Conservation (phyloP, 768 basidiomycete genomes). For the Podaxis rugospora region DNA sequence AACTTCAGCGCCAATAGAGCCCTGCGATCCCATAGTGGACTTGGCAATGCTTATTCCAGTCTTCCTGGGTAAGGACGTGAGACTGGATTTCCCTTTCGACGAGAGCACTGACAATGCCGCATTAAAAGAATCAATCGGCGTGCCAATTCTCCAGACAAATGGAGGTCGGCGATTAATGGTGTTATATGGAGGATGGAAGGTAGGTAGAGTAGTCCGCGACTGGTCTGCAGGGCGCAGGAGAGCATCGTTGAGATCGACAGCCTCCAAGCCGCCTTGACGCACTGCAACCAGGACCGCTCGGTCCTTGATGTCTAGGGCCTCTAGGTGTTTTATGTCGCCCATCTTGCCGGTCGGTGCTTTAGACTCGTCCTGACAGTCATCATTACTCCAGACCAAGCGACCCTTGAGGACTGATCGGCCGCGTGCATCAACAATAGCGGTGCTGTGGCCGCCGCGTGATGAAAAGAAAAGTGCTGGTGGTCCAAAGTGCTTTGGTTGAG, state of each 20-base stretch:
- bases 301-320: constrained; percentile 75
- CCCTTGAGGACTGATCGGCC: constrained; percentile 82
- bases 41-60: constrained; percentile 32
- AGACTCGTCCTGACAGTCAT: constrained; percentile 47
- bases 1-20: constrained; percentile 39
- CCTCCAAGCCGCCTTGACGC: constrained; percentile 84
- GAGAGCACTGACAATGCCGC: constrained; percentile 31
- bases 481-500: constrained; percentile 79
- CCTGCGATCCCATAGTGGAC: constrained; percentile 46
- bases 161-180: constrained; percentile 66
- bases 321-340: constrained; percentile 80
- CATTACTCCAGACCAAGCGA: constrained; percentile 73
- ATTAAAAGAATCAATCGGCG: constrained; percentile 45
- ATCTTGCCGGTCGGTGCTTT: constrained; percentile 39
- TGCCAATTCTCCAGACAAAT: constrained; percentile 82
- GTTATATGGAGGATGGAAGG: constrained; percentile 59
- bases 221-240: constrained; percentile 76
- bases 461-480: constrained; percentile 86
- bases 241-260: constrained; percentile 75
- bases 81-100: constrained; percentile 31
- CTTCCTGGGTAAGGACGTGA: constrained; percentile 2
- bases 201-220: constrained; percentile 67
- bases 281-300: constrained; percentile 79
- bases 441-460: constrained; percentile 87
- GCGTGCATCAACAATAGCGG: constrained; percentile 81